Base-by-base conservation (phyloP, 345 rosid genomes). In the Eucalyptus albens region DNA sequence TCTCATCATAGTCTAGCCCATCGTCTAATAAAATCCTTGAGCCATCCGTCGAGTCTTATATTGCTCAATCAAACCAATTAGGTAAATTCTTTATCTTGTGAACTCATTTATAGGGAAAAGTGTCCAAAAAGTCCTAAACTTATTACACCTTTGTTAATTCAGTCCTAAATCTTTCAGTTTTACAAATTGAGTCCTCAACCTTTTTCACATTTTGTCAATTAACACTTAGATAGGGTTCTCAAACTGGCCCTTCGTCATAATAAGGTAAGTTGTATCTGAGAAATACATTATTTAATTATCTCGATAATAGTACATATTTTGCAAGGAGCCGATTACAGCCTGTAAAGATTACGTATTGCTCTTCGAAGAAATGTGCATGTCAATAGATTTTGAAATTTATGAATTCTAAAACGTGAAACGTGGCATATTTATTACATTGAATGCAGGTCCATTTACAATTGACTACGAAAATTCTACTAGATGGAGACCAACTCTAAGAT, bases 361-460 rank as follows among this genome's bases (percentile, higher is more conserved):
- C 31, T 60, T 60, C 0, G 47, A 80, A n/a, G 47, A 80, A 80
- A 80, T 60, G 33, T 65, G 17, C 17, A 14, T 29, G 37, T 29
- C 37, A 14, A 27, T 29, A 65, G 10, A 14, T 29, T 65, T 65
- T 14, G 33, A 29, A 62, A 29, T 29, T 62, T 82, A 7, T 82
- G 26, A 24, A 81, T 37, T 81, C 27, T 81, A 37, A 26, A 2
- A 40, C 19, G 50, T 19, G 50, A 26, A 26, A 45, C 14, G 29
- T 15, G 86, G 19, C 50, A 40, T 5, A 42, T 47, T n/a, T 47
- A 82, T 82, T 40, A 9, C 86, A 21, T 21, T 19, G n/a, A 82
- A 42, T 82, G 47, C 40, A 91, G 93, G 93, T 80, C 94, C 94
- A 50, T 29, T 93, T 19, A 88, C 27, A 5, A 91, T 86, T 86